A percentile compares a stretch with the other conserved stretches of the same genome.
Conservation (phyloP, 176 grass and related monocot genomes). For the Metroxylon sagu region DNA sequence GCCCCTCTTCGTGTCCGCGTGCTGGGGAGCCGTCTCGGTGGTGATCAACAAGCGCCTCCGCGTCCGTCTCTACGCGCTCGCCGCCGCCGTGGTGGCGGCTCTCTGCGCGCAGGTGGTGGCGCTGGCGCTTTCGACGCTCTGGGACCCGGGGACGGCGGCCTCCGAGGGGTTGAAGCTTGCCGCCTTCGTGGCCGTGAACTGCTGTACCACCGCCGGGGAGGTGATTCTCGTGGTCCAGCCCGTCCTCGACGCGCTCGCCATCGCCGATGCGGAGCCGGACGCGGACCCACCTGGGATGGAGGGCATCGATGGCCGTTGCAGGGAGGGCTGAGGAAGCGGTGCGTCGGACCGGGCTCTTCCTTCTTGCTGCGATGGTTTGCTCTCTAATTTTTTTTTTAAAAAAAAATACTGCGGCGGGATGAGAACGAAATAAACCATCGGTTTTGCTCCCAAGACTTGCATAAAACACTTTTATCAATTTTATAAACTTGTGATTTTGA, state of each 20-base stretch:
- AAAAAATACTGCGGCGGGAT: too few relatives aligned
- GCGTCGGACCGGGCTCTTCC: too few relatives aligned
- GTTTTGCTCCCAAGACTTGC: too few relatives aligned
- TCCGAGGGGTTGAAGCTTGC: slow-evolving; percentile 16
- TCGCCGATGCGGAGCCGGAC: slow-evolving; percentile 4
- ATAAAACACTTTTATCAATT: too few relatives aligned
- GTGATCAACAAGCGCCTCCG: slow-evolving; percentile 36
- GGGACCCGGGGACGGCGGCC: slow-evolving; percentile 5
- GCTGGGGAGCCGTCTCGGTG: slow-evolving; percentile 25
- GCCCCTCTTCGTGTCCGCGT: slow-evolving; percentile 30
- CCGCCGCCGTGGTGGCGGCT: slow-evolving; percentile 8
- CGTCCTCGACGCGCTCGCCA: slow-evolving; percentile 19
- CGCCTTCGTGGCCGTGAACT: slow-evolving; percentile 6
- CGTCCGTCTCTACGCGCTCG: slow-evolving; percentile 24
- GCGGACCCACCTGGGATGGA: neutral
- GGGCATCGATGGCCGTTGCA: too few relatives aligned
- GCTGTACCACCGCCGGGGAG: slow-evolving; percentile 1
- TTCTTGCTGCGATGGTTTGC: too few relatives aligned
- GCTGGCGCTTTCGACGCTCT: slow-evolving; percentile 20
- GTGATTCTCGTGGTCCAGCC: slow-evolving; percentile 31
- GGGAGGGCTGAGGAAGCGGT: too few relatives aligned
- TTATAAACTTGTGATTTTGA: too few relatives aligned
- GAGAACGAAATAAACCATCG: too few relatives aligned
- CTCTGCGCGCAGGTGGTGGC: slow-evolving; percentile 32
- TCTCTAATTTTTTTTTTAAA: too few relatives aligned